These are phyloP conservation scores for Fusarium hostae DNA, from an alignment of 2,329 filamentous ascomycete genomes.

Conservation along the genomic window DNA sequence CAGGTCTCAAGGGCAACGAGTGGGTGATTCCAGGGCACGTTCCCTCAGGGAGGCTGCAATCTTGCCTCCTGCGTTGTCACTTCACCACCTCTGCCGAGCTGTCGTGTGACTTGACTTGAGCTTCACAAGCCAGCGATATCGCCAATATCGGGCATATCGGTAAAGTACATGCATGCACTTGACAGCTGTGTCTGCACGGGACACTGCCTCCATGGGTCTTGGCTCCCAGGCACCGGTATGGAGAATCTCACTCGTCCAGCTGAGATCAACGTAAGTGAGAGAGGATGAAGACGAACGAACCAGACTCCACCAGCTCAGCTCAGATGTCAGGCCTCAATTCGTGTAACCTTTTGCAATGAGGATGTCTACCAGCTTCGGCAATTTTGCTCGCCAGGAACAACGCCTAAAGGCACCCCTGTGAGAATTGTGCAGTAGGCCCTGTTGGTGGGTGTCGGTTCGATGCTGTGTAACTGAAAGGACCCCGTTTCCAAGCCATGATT, in stretches of 20 bases:
- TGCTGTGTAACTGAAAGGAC: constrained; percentile 28
- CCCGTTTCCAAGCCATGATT: constrained; percentile 4
- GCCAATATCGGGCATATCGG: background rate
- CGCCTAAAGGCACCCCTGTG: constrained; percentile 22
- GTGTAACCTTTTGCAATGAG: background rate
- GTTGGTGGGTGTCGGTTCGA: constrained; percentile 12
- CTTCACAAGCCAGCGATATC: constrained; percentile 3
- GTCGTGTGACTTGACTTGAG: constrained; percentile 10
- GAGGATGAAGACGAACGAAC: constrained; percentile 1
- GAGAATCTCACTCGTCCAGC: constrained; percentile 9
- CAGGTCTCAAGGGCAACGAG: constrained; percentile 19
- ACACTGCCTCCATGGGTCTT: constrained; percentile 9
- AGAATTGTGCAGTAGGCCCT: constrained; percentile 6
- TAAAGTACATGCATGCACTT: background rate
- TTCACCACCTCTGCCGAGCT: constrained; percentile 10
- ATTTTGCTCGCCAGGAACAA: background rate
- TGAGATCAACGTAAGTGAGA: constrained; percentile 32
- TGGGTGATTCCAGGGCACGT: constrained; percentile 23
- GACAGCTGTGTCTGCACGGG: constrained; percentile 21
- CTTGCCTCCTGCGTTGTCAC: constrained; percentile 23
- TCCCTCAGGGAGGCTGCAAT: constrained; percentile 18
- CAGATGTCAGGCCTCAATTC: background rate
- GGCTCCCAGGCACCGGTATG: constrained; percentile 27
- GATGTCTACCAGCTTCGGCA: constrained; percentile 1
- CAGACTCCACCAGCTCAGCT: constrained; percentile 1